A percentile compares a stretch with the other conserved stretches of the same genome.
Evolutionary conservation across 2,329 filamentous ascomycete genomes (phyloP).

Genomic region (Ascochyta rabiei): DNA sequence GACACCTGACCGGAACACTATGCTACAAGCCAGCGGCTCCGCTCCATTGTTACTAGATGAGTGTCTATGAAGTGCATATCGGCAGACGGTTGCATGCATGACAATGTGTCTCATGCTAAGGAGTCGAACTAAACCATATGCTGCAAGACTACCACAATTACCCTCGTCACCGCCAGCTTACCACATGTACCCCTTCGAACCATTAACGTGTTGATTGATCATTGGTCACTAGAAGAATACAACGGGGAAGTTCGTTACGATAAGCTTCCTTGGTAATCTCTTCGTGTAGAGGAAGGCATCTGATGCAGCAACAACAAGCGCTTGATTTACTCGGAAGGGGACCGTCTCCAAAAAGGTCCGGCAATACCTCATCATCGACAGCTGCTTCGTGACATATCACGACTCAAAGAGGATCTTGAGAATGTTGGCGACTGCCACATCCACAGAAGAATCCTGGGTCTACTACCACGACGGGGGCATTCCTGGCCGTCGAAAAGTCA

Average conservation of each 20-base stretch:
- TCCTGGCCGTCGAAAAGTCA: slow-evolving; percentile 33
- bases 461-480: slow-evolving; percentile 42
- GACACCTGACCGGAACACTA: not conserved
- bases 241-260: not conserved
- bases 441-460: slow-evolving; percentile 28
- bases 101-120: not conserved
- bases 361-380: not conserved
- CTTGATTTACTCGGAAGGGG: too few species aligned
- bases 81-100: not conserved
- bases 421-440: slow-evolving; percentile 20
- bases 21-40: not conserved
- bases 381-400: not conserved
- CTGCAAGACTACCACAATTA: too few species aligned
- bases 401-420: not conserved
- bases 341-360: not conserved
- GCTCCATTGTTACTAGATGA: not conserved
- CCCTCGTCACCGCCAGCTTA: not conserved
- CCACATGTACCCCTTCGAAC: not conserved
- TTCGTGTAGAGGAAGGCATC: too few species aligned
- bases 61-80: not conserved
- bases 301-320: too few species aligned
- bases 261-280: not conserved
- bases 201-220: not conserved
- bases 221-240: not conserved
- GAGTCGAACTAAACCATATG: not conserved